phyloP scores from a whole-genome alignment of 1,139 yeast species.

The Scheffersomyces insectosa region DNA sequence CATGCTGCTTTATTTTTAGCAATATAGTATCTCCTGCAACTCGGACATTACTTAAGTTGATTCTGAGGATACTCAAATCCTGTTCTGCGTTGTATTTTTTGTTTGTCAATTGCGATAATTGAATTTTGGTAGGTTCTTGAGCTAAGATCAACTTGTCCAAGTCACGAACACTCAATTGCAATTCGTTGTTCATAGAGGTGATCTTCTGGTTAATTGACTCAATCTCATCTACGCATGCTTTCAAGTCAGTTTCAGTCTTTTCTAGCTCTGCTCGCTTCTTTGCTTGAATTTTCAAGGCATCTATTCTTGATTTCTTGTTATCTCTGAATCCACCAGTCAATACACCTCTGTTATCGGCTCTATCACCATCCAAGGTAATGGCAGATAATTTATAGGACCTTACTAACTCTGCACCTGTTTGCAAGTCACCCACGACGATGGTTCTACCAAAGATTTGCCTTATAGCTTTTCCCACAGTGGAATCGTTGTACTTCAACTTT shows the following conservation, averaged over 20 bases:
- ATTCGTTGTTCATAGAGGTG: constrained; percentile 38
- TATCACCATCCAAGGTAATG: constrained; percentile 89
- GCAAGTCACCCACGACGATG: constrained; percentile 72
- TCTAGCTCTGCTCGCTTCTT: constrained; percentile 51
- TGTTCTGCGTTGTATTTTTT: constrained; percentile 45
- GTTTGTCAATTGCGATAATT: constrained; percentile 41
- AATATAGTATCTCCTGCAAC: constrained; percentile 27
- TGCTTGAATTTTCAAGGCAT: constrained; percentile 59
- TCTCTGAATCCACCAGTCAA: constrained; percentile 90
- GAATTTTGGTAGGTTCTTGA: constrained; percentile 46
- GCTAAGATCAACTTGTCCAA: constrained; percentile 34
- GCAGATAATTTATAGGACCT: constrained; percentile 65
- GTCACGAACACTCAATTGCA: constrained; percentile 45
- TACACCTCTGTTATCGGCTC: constrained; percentile 81
- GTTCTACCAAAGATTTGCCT: constrained; percentile 80
- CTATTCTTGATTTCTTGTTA: constrained; percentile 65
- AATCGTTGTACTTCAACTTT: constrained; percentile 61
- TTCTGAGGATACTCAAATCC: constrained; percentile 32
- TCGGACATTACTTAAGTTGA: constrained; percentile 22
- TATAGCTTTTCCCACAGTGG: constrained; percentile 60
- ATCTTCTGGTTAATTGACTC: constrained; percentile 27
- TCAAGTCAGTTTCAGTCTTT: constrained; percentile 31
- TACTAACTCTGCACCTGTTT: constrained; percentile 69
- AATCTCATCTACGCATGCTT: constrained; percentile 21
- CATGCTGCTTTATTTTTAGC: constrained; percentile 37